Evolutionary conservation across 257 asterid species (phyloP).

Genomic region (Solanum ahanhuiri): DNA sequence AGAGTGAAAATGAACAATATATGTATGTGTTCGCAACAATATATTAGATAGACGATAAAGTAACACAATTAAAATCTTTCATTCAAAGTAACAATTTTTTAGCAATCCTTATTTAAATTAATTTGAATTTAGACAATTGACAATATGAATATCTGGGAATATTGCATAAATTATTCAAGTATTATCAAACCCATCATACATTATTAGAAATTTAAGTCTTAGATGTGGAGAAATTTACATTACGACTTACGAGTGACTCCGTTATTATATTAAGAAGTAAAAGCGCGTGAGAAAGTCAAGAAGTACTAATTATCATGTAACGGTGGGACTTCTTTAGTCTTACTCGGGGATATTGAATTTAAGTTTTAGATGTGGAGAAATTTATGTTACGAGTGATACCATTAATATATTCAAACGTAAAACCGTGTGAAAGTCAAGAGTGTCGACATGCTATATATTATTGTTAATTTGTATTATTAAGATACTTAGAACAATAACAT

Average conservation of each 20-base stretch:
- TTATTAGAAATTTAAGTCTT: neutral
- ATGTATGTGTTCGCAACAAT: no score
- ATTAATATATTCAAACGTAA: no score
- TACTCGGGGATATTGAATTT: neutral
- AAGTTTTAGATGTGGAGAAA: neutral
- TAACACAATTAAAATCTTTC: no score
- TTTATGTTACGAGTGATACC: neutral
- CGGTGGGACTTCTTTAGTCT: neutral
- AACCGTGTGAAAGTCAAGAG: neutral
- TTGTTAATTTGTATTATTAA: no score
- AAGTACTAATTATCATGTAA: no score
- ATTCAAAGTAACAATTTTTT: no score
- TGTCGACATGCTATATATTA: neutral
- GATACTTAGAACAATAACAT: neutral
- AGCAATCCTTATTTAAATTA: no score
- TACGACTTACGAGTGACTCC: neutral
- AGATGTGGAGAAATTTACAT: no score
- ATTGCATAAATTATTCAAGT: neutral
- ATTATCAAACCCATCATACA: neutral
- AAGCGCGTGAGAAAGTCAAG: neutral
- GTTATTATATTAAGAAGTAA: neutral
- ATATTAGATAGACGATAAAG: no score
- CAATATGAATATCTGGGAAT: neutral
- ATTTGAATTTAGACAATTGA: neutral
- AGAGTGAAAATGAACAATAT: no score